Evolutionary conservation across 1,284 basidiomycete genomes (phyloP).

Genomic region (Leccinum brunneo-olivaceum): DNA sequence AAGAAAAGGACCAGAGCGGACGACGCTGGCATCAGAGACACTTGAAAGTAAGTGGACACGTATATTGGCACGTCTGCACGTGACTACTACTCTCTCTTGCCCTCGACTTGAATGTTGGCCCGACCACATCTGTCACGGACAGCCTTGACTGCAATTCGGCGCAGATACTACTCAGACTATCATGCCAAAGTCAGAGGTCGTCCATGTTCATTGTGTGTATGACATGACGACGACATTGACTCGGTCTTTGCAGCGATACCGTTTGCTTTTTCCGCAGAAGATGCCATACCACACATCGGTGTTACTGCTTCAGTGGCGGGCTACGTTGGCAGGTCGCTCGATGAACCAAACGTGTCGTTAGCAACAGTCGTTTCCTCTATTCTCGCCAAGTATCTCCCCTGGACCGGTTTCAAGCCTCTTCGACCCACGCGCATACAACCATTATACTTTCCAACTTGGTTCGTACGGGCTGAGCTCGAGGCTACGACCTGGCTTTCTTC

Average conservation of each 20-base stretch:
- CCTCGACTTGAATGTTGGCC: conserved; percentile 14
- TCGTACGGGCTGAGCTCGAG: conserved; percentile 48
- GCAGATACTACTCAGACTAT: conserved; percentile 26
- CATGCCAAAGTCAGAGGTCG: conserved; percentile 42
- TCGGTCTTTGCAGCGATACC: conserved; percentile 30
- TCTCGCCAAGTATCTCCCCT: conserved; percentile 27
- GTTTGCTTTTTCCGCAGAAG: conserved; percentile 31
- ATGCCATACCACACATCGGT: conserved; percentile 28
- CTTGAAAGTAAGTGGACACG: conserved; percentile 18
- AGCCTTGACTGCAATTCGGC: neutral
- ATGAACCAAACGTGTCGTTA: conserved; percentile 15
- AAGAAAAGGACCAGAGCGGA: conserved; percentile 33
- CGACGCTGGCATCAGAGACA: conserved; percentile 21
- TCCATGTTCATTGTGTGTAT: conserved; percentile 2
- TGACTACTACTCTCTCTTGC: conserved; percentile 10
- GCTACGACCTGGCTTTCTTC: conserved; percentile 27
- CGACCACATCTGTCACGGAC: conserved; percentile 9
- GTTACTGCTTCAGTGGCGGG: conserved; percentile 15
- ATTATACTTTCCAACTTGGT: conserved; percentile 58
- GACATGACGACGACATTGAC: conserved; percentile 11
- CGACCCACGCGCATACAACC: conserved; percentile 34
- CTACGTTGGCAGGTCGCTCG: conserved; percentile 13
- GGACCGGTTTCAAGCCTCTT: conserved; percentile 21
- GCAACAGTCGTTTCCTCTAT: conserved; percentile 17
- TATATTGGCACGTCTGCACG: conserved; percentile 28